phyloP scores from a whole-genome alignment of 495 filamentous ascomycete genomes.

The Halenospora varia region DNA sequence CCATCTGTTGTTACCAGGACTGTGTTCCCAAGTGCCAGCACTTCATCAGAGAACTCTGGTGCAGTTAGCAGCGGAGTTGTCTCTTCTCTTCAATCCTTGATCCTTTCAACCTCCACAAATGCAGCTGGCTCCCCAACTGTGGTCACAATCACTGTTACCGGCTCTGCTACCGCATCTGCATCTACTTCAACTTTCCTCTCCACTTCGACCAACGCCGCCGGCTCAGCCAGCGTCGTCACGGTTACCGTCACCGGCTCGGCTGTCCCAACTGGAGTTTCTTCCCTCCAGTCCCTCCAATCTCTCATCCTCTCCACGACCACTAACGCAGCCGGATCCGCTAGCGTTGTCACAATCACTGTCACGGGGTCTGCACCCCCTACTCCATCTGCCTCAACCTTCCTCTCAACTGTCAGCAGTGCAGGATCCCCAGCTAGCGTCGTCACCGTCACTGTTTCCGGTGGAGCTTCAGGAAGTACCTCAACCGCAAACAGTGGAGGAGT shows the following conservation, averaged over 20 bases:
- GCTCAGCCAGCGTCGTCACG: not conserved
- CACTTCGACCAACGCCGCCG: not conserved
- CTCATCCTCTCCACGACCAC: not conserved
- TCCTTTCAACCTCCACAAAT: not conserved
- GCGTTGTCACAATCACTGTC: not conserved
- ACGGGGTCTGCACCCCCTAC: not conserved
- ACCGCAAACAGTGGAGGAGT: not conserved
- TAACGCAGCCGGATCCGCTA: not conserved
- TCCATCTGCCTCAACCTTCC: not conserved
- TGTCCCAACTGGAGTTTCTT: too few relatives aligned
- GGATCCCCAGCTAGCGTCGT: not conserved
- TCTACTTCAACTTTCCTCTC: not conserved
- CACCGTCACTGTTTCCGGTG: not conserved
- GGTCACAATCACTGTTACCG: not conserved
- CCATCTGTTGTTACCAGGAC: not conserved
- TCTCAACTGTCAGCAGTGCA: not conserved
- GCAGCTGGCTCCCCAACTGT: not conserved
- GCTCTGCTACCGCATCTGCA: not conserved
- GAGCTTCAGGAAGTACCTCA: not conserved
- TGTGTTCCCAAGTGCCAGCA: not conserved
- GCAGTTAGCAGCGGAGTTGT: not conserved
- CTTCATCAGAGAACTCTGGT: not conserved
- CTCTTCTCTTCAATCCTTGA: not conserved
- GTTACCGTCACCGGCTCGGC: not conserved
- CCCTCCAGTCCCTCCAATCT: not conserved